Base-by-base conservation (phyloP, 2,329 filamentous ascomycete species). In the Blastomyces parvus region DNA sequence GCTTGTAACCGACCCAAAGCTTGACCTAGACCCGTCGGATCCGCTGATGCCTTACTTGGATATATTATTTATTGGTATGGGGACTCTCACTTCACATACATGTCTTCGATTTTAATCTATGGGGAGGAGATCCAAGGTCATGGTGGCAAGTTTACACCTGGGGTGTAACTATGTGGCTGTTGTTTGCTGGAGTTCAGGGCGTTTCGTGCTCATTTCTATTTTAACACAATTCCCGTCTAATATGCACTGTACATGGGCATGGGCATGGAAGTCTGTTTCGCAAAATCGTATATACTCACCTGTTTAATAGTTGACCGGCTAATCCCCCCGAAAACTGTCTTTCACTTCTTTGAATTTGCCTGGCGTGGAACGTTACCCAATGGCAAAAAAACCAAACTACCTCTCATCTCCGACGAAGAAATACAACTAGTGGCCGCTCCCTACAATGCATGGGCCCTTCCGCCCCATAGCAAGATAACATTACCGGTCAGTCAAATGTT, bases 311-410 rank as follows among this genome's bases (percentile, higher is more conserved):
- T 71, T 44, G 70, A 71, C 67, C 69, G 67, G n/a, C 48, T 71
- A n/a, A 57, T 72, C 40, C 70, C 71, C 52, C 67, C 68, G 11
- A 69, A 71, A 57, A 69, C 69, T 0, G 63, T 69, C 11, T 60
- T 42, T 7, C 42, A 67, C 7, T 71, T 71, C 25, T 8, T 70
- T 5, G 50, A 62, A 30, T 71, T 68, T 42, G 63, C 61, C 11
- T 0, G 53, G 11, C 48, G 56, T 2, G 58, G 59, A 1, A 33
- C 63, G 0, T 64, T 71, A 8, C 69, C 69, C 2, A 67, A 69
- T 59, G 69, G 69, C 22, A 65, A 63, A n/a, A 52, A 62, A 13
- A 61, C 67, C 3, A 22, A 55, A 1, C 33, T 67, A 5, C 46
- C 59, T 36, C 57, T 53, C n/a, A 19, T 69, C 19, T 52, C 55